These are phyloP conservation scores for Misopates orontium DNA, from an alignment of 257 asterid species.

Conservation along the genomic window DNA sequence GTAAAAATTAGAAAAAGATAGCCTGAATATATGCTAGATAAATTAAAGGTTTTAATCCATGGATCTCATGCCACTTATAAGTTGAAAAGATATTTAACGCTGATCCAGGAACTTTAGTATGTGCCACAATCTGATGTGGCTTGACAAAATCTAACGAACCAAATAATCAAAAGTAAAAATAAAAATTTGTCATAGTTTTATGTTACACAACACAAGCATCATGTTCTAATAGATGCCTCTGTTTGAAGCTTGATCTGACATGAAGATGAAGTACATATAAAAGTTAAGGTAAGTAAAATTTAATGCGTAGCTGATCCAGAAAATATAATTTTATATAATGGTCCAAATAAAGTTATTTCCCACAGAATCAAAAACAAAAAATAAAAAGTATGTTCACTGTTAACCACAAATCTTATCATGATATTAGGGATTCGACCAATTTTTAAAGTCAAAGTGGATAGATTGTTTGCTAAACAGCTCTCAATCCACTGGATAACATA, in stretches of 20 bases:
- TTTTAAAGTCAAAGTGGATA: background rate
- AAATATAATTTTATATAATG: no score
- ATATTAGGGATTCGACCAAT: background rate
- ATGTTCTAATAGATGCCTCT: background rate
- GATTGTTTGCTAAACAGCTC: slow-evolving; percentile 1
- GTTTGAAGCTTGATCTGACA: background rate
- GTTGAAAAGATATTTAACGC: background rate
- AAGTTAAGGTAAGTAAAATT: no score
- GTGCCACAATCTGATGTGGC: no score
- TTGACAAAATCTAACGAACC: no score
- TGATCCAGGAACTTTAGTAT: background rate
- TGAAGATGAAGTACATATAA: background rate
- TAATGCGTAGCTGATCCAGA: no score
- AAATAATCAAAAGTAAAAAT: no score
- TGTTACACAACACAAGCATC: background rate
- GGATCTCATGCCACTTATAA: background rate
- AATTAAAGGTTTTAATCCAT: background rate
- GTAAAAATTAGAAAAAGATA: background rate
- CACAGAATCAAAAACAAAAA: no score
- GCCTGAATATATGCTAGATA: no score
- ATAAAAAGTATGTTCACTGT: background rate
- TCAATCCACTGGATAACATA: background rate
- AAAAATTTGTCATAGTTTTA: no score
- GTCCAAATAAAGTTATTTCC: no score
- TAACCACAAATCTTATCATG: background rate